Evolutionary conservation across 2,329 filamentous ascomycete species (phyloP), one percentile per base, ranked within the genome.

Genomic region (Aspergillus melleus): DNA sequence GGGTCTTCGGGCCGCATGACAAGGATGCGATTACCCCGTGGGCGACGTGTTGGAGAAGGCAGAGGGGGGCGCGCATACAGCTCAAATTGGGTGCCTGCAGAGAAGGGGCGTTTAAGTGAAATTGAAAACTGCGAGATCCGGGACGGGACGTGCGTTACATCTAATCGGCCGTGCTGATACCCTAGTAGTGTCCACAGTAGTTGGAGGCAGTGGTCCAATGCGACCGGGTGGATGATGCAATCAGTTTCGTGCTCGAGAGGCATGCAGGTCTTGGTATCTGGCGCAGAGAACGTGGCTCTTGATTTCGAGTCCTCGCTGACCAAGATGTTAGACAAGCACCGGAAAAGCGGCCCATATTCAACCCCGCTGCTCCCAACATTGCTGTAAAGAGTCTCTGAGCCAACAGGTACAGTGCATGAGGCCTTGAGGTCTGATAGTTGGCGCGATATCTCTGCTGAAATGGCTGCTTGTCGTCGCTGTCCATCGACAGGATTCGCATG

Each of bases 201-300:
- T 50, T 56, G 54, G 20, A 24, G 10, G 16, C 46, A 56, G 4
- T 36, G 49, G 19, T 56, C 54, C 9, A 56, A 30, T 10, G 54
- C 39, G 2, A 32, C 32, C 16, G 54, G 32, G 19, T 50, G 44
- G 6, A 30, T 39, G 2, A 36, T 49, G 16, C 29, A 49, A 8
- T 47, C 36, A 8, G 54, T 56, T 50, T 56, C 54, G 8, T 56
- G 51, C 10, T 49, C 20, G 12, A 39, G 11, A 0, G 54, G 54
- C 46, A 56, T 56, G 6, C 12, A 39, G n/a, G 30, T 19, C 11
- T 47, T 49, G 2, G 47, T 56, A 4, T 56, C 46, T 42, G 54
- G 54, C 19, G 19, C 47, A 8, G 20, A 16, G 16, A 56, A 14
- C 2, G 9, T 56, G 14, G 29, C 47, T 19, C 44, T 54, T 46